Percentiles rank a stretch among this genome's conserved stretches.
Conservation (phyloP, 306 rosid species). For the Heteromeles arbutifolia region DNA sequence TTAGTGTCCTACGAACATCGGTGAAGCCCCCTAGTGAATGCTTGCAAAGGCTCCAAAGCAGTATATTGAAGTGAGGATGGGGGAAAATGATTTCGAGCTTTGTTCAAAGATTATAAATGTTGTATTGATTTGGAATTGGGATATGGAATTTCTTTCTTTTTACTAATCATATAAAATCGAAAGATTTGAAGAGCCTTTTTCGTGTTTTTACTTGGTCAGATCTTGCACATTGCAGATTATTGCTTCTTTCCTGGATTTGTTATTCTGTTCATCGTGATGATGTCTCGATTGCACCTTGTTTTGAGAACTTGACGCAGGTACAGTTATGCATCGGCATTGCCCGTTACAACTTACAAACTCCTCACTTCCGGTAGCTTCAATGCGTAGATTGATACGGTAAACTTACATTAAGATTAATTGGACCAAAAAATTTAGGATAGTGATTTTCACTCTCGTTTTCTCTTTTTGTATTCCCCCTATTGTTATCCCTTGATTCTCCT, state of each 20-base stretch:
- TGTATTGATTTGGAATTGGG: constrained; percentile 20
- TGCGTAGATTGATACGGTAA: not conserved
- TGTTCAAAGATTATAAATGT: constrained; percentile 16
- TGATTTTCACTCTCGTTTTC: too few species aligned
- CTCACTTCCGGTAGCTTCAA: not conserved
- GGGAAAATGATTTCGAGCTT: constrained; percentile 11
- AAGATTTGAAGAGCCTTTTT: not conserved
- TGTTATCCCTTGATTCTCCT: not conserved
- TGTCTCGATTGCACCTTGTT: not conserved
- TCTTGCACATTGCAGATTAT: not conserved
- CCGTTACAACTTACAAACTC: not conserved
- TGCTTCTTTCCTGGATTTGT: not conserved
- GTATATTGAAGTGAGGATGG: constrained; percentile 2
- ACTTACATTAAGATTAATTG: not conserved
- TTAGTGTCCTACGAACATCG: constrained; percentile 8
- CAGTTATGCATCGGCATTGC: not conserved
- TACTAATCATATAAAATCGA: constrained; percentile 12
- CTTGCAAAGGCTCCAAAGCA: not conserved
- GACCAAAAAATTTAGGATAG: not conserved
- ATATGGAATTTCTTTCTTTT: not conserved
- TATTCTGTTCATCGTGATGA: not conserved
- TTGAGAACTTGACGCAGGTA: not conserved
- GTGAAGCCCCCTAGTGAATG: not conserved
- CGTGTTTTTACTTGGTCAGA: not conserved
- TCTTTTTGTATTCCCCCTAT: not conserved